phyloP scores from a whole-genome alignment of 768 basidiomycete genomes.

The Rhizopogon vulgaris region DNA sequence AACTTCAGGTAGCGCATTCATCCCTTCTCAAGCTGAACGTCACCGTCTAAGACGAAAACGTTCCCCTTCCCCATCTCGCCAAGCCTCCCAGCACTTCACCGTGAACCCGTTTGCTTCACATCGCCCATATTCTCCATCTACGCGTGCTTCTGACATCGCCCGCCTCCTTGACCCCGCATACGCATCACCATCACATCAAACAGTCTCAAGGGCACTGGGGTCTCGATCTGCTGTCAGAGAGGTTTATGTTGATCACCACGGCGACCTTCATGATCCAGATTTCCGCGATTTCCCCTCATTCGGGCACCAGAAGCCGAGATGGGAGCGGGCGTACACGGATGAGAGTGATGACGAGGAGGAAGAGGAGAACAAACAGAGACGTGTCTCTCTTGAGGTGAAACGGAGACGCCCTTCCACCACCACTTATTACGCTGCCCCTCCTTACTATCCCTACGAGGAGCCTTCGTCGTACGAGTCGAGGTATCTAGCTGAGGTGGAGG shows the following conservation, averaged over 20 bases:
- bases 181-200: conserved; percentile 29
- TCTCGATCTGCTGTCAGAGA: conserved; percentile 11
- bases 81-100: conserved; percentile 5
- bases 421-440: conserved; percentile 15
- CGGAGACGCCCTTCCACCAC: conserved; percentile 20
- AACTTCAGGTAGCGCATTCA: conserved; percentile 11
- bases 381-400: conserved; percentile 14
- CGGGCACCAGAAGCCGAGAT: conserved; percentile 21
- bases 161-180: conserved; percentile 64
- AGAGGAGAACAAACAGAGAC: conserved; percentile 11
- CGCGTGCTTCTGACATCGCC: conserved; percentile 46
- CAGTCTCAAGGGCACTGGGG: conserved; percentile 17
- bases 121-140: conserved; percentile 29
- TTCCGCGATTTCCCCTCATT: conserved; percentile 56
- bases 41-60: conserved; percentile 18
- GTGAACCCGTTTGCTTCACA: conserved; percentile 6
- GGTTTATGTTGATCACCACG: conserved; percentile 56
- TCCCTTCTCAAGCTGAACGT: conserved; percentile 14
- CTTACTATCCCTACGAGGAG: conserved; percentile 23
- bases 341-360: conserved; percentile 28
- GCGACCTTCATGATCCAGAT: conserved; percentile 63
- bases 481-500: conserved; percentile 18
- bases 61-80: conserved; percentile 25
- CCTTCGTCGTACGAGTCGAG: conserved; percentile 26
- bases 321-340: conserved; percentile 28